These are phyloP conservation scores for Amoebophrya sp. DNA, from an alignment of 169 alveolate genomes.

Conservation along the genomic window DNA sequence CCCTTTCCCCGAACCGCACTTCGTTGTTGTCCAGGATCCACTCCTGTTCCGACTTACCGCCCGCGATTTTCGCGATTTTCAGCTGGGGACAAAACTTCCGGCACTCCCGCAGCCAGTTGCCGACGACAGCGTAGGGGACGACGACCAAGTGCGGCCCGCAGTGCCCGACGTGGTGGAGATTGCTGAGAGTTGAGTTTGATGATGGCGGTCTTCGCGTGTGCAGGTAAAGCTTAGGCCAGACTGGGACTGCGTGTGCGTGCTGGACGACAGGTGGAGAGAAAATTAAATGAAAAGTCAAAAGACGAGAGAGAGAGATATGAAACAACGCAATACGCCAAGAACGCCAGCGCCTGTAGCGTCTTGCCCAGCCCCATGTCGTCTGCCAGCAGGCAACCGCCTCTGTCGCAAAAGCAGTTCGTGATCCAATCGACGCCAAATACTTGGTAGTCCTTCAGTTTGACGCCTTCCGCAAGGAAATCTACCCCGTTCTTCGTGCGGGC, in stretches of 20 bases:
- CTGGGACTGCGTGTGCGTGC: too few species aligned
- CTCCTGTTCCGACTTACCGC: conserved; percentile 61
- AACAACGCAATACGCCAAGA: conserved; percentile 55
- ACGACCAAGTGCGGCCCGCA: conserved; percentile 85
- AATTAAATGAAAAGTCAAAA: neutral
- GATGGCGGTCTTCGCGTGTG: too few species aligned
- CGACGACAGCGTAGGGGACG: conserved; percentile 85
- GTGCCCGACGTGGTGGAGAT: conserved; percentile 51
- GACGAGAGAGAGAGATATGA: too few species aligned
- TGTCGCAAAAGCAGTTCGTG: conserved; percentile 52
- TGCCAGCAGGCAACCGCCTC: conserved; percentile 75
- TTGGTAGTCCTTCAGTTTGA: conserved; percentile 67
- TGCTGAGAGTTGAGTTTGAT: too few species aligned
- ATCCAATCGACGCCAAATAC: conserved; percentile 78
- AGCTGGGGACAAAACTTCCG: conserved; percentile 72
- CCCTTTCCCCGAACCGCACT: conserved; percentile 55
- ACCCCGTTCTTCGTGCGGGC: neutral
- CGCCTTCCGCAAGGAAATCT: conserved; percentile 43
- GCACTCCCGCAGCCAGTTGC: conserved; percentile 88
- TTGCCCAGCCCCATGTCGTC: conserved; percentile 86
- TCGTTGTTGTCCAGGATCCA: conserved; percentile 65
- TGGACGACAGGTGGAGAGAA: too few species aligned
- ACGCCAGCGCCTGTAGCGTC: conserved; percentile 73
- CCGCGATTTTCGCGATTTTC: conserved; percentile 65
- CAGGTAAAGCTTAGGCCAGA: too few species aligned